Conservation (phyloP, 805 yeast species). For the Kodamaea kaohsiungensis region DNA sequence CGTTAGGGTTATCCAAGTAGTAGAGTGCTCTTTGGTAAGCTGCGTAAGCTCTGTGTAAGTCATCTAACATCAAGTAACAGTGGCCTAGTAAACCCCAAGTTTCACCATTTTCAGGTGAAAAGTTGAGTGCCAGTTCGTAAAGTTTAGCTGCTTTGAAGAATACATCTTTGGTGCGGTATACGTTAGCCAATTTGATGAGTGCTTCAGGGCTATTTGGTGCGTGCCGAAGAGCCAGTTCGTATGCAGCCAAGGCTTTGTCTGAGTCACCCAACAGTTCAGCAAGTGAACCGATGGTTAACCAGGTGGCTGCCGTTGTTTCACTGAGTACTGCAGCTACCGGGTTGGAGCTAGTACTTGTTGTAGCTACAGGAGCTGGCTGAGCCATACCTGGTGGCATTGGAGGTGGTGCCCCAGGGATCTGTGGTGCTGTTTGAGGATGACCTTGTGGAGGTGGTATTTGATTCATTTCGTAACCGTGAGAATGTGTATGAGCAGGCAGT, state of each 20-base stretch:
- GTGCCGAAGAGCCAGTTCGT: slow-evolving; percentile 83
- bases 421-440: slow-evolving; percentile 1
- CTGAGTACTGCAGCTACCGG: slow-evolving; percentile 22
- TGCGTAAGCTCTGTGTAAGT: slow-evolving; percentile 89
- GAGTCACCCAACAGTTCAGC: slow-evolving; percentile 89
- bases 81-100: slow-evolving; percentile 97
- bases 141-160: slow-evolving; percentile 94
- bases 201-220: slow-evolving; percentile 86
- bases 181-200: slow-evolving; percentile 80
- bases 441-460: slow-evolving; percentile 8
- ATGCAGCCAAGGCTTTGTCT: slow-evolving; percentile 85
- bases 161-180: slow-evolving; percentile 85
- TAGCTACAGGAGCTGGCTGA: slow-evolving; percentile 2
- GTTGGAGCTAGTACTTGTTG: slow-evolving; percentile 1
- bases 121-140: slow-evolving; percentile 80
- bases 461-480: slow-evolving; percentile 12
- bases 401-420: slow-evolving; percentile 7
- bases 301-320: slow-evolving; percentile 73
- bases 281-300: slow-evolving; percentile 86
- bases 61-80: slow-evolving; percentile 95
- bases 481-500: neutral
- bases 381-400: slow-evolving; percentile 6
- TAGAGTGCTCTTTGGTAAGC: slow-evolving; percentile 96
- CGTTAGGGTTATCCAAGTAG: slow-evolving; percentile 88
- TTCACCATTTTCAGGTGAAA: slow-evolving; percentile 87